A percentile compares a stretch with the other conserved stretches of the same genome.
These are phyloP conservation scores for Neocucurbitaria cava DNA, from an alignment of 2,329 filamentous ascomycete species.

Conservation along the genomic window DNA sequence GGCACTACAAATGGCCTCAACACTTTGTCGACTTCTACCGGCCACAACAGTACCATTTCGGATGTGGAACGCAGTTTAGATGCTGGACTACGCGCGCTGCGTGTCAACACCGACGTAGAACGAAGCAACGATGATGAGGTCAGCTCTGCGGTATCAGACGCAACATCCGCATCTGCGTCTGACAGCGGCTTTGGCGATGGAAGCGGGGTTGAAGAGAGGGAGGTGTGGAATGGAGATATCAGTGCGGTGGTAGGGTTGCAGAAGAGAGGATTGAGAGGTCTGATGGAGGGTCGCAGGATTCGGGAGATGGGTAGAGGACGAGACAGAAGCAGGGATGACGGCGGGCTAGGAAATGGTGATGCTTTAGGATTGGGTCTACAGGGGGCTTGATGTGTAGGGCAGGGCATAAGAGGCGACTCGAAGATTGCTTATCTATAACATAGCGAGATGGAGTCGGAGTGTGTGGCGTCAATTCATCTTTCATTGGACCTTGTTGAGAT, in stretches of 20 bases:
- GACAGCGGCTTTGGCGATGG: conserved; percentile 45
- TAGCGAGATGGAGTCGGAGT: conserved; percentile 14
- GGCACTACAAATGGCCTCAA: conserved; percentile 34
- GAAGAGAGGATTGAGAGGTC: conserved; percentile 85
- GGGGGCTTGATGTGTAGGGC: conserved; percentile 13
- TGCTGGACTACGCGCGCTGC: conserved; percentile 48
- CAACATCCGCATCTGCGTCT: conserved; percentile 39
- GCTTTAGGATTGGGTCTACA: conserved; percentile 39
- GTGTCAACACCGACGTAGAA: conserved; percentile 59
- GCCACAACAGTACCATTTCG: conserved; percentile 11
- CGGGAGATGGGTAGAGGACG: conserved; percentile 68
- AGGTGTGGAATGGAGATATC: conserved; percentile 81
- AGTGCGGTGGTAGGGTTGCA: conserved; percentile 94
- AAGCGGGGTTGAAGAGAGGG: conserved; percentile 55
- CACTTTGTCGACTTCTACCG: neutral
- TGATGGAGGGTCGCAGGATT: conserved; percentile 94
- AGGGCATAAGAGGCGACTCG: neutral
- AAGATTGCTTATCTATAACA: conserved; percentile 12
- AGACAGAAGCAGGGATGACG: conserved; percentile 40
- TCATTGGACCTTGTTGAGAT: neutral
- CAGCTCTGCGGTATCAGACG: conserved; percentile 40
- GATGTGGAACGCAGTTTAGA: conserved; percentile 40
- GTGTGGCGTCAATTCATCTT: conserved; percentile 3
- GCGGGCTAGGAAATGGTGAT: conserved; percentile 27
- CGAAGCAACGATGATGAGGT: conserved; percentile 43